Evolutionary conservation across 2,329 filamentous ascomycete genomes (phyloP).

Genomic region (Xylaria sp.): DNA sequence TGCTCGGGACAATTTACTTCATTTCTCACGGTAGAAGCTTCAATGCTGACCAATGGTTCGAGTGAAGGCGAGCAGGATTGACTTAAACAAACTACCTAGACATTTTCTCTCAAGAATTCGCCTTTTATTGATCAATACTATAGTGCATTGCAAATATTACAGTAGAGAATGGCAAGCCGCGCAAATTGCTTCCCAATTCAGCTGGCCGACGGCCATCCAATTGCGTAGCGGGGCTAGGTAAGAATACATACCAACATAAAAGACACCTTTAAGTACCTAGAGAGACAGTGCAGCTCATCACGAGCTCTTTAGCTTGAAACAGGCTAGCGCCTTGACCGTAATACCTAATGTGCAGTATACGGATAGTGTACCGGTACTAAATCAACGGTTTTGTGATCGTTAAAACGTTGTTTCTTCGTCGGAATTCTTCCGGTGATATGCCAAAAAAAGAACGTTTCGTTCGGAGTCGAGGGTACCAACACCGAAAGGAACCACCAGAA

Average conservation of each 20-base stretch:
- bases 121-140: neutral
- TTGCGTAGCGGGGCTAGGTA: slow-evolving; percentile 11
- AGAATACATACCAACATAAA: slow-evolving; percentile 1
- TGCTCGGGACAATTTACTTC: neutral
- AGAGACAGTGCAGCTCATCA: slow-evolving; percentile 24
- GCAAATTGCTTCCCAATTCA: slow-evolving; percentile 35
- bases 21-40: neutral
- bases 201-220: slow-evolving; percentile 35
- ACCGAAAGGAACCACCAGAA: slow-evolving; percentile 23
- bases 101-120: neutral
- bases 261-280: too few species aligned
- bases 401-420: slow-evolving; percentile 14
- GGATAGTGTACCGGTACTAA: neutral
- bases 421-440: slow-evolving; percentile 24
- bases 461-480: slow-evolving; percentile 20
- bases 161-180: neutral
- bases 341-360: too few species aligned
- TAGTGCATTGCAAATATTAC: neutral
- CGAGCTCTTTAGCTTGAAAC: slow-evolving; percentile 15
- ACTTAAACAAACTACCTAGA: neutral
- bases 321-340: slow-evolving; percentile 21
- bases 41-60: neutral
- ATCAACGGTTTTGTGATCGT: neutral
- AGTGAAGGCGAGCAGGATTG: neutral
- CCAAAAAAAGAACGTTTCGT: neutral